Base-by-base conservation (phyloP, 345 rosid genomes). In the Passiflora organensis region DNA sequence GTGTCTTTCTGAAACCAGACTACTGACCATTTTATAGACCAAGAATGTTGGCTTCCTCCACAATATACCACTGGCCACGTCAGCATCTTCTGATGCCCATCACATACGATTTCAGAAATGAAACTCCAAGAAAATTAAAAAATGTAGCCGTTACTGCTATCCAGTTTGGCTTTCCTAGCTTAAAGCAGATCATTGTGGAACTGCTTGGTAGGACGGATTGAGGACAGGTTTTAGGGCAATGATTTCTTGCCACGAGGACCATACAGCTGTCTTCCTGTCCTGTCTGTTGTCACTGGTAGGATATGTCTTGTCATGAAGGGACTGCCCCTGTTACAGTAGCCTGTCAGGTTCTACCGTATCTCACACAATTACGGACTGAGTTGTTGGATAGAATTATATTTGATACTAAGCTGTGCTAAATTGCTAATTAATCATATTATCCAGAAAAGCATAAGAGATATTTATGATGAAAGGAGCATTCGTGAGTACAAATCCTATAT, bases 251-350 rank as follows among this genome's bases (percentile, higher is more conserved):
- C 74, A 44, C 50, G 68, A 58, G 57, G 58, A 19, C 0, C 0
- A 1, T 44, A 72, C 78, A 75, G 83, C 80, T 79, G 80, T 52
- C 52, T 24, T 56, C 28, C 43, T 43, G 25, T 53, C 48, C 41
- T 55, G 72, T 64, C 76, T 80, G 78, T 67, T 75, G 80, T 78
- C 78, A 51, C 62, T 68, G 78, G 63, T 68, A n/a, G 58, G 10
- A n/a, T n/a, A n/a, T n/a, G 23, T n/a, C 0, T 55, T 54, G 69
- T 55, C 49, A 16, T n/a, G 51, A 51, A 56, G 42, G 3, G 8
- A 8, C 34, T 28, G 0, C 0, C 2, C 0, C n/a, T n/a, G n/a
- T n/a, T 49, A 59, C 73, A 57, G 58, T 49, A 72, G 0, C 0
- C 0, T 49, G 46, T 14, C 11, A 28, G 3, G 8, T 28, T 28